Evolutionary conservation across 2,329 filamentous ascomycete genomes (phyloP).

Genomic region (Cladosporium velox): DNA sequence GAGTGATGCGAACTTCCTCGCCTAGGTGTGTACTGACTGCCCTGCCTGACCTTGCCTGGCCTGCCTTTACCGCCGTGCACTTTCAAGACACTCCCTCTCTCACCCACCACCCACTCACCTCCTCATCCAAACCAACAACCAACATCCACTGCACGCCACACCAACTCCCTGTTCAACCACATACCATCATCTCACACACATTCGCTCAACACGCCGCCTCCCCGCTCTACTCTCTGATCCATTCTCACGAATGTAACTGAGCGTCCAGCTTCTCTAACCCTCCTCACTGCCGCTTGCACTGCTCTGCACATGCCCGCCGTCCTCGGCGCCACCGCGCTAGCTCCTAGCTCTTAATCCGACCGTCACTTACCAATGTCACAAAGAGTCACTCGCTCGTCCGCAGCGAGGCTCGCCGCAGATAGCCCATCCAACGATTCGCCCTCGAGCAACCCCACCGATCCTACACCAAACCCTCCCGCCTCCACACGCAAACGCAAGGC

Average conservation of each 20-base stretch:
- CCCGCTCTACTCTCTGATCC: conserved; percentile 79
- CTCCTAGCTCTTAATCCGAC: conserved; percentile 15
- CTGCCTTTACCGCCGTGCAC: neutral
- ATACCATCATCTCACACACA: conserved; percentile 39
- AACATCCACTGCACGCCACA: neutral
- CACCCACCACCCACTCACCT: neutral
- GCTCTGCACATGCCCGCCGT: conserved; percentile 16
- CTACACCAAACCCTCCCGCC: conserved; percentile 40
- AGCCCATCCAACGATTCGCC: conserved; percentile 42
- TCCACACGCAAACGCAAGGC: conserved; percentile 73
- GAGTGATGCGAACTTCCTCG: conserved; percentile 21
- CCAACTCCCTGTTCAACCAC: neutral
- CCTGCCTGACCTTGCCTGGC: neutral
- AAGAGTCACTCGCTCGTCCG: conserved; percentile 85
- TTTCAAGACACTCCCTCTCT: neutral
- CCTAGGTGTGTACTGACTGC: conserved; percentile 17
- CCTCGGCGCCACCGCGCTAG: conserved; percentile 13
- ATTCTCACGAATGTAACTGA: conserved; percentile 42
- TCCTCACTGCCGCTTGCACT: conserved; percentile 8
- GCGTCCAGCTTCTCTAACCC: conserved; percentile 15
- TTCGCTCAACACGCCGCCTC: conserved; percentile 69
- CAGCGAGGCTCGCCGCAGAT: conserved; percentile 83
- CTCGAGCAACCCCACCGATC: conserved; percentile 22
- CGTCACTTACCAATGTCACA: conserved; percentile 73
- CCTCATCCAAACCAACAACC: neutral